A percentile compares a stretch with the other conserved stretches of the same genome.
Conservation (phyloP, 129 eudicot species). For the Saussurea involucrata region DNA sequence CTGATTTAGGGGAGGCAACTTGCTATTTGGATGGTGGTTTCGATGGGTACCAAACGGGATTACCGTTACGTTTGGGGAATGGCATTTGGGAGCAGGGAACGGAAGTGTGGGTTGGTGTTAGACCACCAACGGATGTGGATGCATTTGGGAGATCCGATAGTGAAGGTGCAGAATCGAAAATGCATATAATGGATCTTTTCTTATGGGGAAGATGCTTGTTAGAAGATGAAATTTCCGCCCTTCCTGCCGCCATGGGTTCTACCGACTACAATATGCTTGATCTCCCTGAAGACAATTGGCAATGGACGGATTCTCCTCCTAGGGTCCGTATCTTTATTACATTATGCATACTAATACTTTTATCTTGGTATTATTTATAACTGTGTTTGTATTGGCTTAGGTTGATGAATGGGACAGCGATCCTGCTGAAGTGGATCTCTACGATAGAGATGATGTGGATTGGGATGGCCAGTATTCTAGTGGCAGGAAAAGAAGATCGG, state of each 20-base stretch:
- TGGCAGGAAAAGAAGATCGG: conserved; percentile 87
- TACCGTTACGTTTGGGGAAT: conserved; percentile 57
- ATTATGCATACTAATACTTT: not conserved
- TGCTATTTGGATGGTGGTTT: conserved; percentile 90
- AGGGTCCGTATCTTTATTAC: conserved; percentile 48
- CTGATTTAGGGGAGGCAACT: conserved; percentile 94
- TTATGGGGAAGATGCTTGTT: conserved; percentile 94
- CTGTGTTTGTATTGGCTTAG: conserved; percentile 28
- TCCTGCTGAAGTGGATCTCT: conserved; percentile 97
- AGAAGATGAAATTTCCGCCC: conserved; percentile 88
- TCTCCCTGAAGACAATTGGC: conserved; percentile 91
- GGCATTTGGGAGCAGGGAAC: conserved; percentile 95
- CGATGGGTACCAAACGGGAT: conserved; percentile 84
- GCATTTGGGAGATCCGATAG: conserved; percentile 98
- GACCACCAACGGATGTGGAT: conserved; percentile 87
- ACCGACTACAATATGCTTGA: conserved; percentile 67
- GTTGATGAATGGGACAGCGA: conserved; percentile 99
- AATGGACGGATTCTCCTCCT: conserved; percentile 94
- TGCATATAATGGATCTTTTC: conserved; percentile 97
- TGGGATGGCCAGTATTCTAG: conserved; percentile 99
- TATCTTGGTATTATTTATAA: not conserved
- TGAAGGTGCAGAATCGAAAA: conserved; percentile 89
- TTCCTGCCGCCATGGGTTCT: conserved; percentile 75
- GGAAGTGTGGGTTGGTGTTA: conserved; percentile 88
- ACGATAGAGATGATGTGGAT: conserved; percentile 91